phyloP scores from a whole-genome alignment of 78 protist genomes.

The Pigoraptor vietnamica region DNA sequence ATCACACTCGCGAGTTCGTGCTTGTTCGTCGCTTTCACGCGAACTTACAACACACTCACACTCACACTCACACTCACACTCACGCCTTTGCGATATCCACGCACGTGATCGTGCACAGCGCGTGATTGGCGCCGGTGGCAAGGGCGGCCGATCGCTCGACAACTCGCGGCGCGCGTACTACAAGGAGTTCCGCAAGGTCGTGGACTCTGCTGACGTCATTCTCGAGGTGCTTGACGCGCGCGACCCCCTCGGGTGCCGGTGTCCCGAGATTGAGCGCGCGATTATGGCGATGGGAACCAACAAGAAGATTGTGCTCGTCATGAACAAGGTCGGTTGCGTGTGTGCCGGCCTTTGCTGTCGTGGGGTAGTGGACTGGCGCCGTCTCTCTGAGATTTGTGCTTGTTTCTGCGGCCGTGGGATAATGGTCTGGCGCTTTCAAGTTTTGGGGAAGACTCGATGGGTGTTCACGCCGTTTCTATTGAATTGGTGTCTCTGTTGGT shows the following conservation, averaged over 20 bases:
- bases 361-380: constrained; percentile 1
- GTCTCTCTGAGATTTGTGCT: background rate
- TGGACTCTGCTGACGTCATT: constrained; percentile 87
- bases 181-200: constrained; percentile 80
- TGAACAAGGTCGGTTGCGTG: constrained; percentile 94
- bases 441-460: too few relatives aligned
- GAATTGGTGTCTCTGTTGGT: too few relatives aligned
- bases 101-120: background rate
- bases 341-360: constrained; percentile 35
- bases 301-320: constrained; percentile 79
- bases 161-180: constrained; percentile 69
- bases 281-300: constrained; percentile 17
- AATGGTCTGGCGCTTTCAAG: too few relatives aligned
- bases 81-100: too few relatives aligned
- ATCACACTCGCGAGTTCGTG: too few relatives aligned
- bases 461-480: too few relatives aligned
- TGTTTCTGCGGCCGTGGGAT: background rate
- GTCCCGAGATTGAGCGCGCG: constrained; percentile 69
- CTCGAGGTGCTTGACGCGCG: constrained; percentile 96
- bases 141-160: constrained; percentile 29
- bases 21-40: too few relatives aligned
- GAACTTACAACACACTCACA: too few relatives aligned
- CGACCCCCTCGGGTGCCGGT: constrained; percentile 98
- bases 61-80: too few relatives aligned
- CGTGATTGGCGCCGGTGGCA: background rate